phyloP scores from a whole-genome alignment of 495 filamentous ascomycete genomes.

The Penicillium lividum region DNA sequence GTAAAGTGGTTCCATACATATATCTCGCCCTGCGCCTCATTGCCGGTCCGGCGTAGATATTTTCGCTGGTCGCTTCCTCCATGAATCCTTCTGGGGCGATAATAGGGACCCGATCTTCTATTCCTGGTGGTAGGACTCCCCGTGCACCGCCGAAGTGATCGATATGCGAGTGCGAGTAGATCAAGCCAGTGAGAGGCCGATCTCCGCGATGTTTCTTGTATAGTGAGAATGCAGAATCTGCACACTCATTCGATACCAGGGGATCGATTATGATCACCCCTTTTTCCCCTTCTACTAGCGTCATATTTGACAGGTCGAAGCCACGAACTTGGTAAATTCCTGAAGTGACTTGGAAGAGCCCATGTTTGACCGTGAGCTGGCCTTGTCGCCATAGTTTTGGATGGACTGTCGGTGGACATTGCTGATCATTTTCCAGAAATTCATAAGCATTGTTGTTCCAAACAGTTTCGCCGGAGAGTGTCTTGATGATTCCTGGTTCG shows the following conservation, averaged over 20 bases:
- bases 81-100: slow-evolving; percentile 26
- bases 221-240: background rate
- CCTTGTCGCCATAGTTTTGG: background rate
- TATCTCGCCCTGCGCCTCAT: slow-evolving; percentile 22
- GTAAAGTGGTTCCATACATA: slow-evolving; percentile 24
- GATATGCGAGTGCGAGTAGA: slow-evolving; percentile 29
- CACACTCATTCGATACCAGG: background rate
- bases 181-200: slow-evolving; percentile 8
- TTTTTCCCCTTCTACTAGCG: slow-evolving; percentile 18
- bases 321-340: slow-evolving; percentile 14
- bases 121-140: slow-evolving; percentile 5
- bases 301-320: slow-evolving; percentile 26
- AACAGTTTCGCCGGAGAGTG: background rate
- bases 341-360: background rate
- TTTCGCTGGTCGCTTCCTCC: slow-evolving; percentile 25
- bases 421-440: background rate
- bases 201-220: background rate
- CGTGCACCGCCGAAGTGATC: slow-evolving; percentile 27
- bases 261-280: slow-evolving; percentile 22
- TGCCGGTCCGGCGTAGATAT: slow-evolving; percentile 21
- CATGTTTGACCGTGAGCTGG: background rate
- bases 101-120: slow-evolving; percentile 13
- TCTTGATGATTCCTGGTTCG: slow-evolving; percentile 10
- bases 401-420: background rate
- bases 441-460: slow-evolving; percentile 20